These are phyloP conservation scores for Cordyceps fumosorosea DNA, from an alignment of 2,329 filamentous ascomycete species.

Conservation along the genomic window DNA sequence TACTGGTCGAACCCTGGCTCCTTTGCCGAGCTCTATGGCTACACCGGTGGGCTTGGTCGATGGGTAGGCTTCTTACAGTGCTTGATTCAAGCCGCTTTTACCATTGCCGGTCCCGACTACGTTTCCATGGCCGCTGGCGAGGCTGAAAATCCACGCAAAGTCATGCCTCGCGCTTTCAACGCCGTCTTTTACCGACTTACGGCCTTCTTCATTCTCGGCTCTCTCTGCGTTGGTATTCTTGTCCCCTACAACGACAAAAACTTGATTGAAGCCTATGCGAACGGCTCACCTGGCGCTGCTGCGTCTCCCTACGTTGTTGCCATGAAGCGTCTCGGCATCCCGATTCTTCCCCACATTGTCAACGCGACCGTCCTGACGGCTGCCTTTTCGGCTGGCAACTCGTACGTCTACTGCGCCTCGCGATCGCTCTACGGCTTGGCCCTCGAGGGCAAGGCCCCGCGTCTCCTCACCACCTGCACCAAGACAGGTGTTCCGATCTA, in stretches of 20 bases:
- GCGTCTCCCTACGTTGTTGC: conserved; percentile 62
- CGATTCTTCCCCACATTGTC: conserved; percentile 61
- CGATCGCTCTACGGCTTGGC: conserved; percentile 63
- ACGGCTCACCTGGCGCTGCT: conserved; percentile 58
- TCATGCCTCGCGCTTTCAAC: conserved; percentile 69
- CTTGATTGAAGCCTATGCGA: conserved; percentile 52
- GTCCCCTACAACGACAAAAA: conserved; percentile 62
- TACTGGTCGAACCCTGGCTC: conserved; percentile 63
- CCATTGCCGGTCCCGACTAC: conserved; percentile 62
- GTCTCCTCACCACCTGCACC: conserved; percentile 54
- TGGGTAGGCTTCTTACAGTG: conserved; percentile 73
- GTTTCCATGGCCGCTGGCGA: conserved; percentile 65
- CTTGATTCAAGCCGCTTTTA: conserved; percentile 63
- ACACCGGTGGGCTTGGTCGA: conserved; percentile 57
- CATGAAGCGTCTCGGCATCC: conserved; percentile 60
- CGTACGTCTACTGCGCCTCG: conserved; percentile 57
- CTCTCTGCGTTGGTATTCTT: conserved; percentile 64
- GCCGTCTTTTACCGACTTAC: conserved; percentile 74
- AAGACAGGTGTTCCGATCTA: conserved; percentile 65
- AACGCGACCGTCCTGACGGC: conserved; percentile 66
- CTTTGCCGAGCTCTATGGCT: conserved; percentile 57
- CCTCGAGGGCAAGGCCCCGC: conserved; percentile 60
- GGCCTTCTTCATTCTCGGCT: conserved; percentile 68
- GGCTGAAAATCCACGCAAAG: conserved; percentile 60
- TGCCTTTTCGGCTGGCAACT: conserved; percentile 62